A percentile compares a stretch with the other conserved stretches of the same genome.
Conservation (phyloP, 2,329 filamentous ascomycete genomes). For the Arachnopeziza araneosa region DNA sequence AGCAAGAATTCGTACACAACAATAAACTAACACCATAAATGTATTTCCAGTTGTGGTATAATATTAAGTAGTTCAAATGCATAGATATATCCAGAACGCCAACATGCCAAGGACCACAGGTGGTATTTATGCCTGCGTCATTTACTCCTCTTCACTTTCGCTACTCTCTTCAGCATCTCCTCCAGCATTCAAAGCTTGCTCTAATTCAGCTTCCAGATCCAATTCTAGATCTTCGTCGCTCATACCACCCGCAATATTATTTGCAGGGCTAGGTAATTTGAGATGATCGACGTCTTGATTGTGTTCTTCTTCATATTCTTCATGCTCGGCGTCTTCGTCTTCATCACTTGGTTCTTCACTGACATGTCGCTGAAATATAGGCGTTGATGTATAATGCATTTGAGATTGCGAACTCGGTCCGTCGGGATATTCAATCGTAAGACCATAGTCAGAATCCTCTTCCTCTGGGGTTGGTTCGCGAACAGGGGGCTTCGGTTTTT, state of each 20-base stretch:
- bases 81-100: not conserved
- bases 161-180: conserved; percentile 23
- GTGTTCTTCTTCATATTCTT: conserved; percentile 37
- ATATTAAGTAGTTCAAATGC: too few relatives aligned
- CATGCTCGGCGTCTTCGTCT: conserved; percentile 43
- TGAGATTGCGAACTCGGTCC: conserved; percentile 34
- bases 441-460: conserved; percentile 48
- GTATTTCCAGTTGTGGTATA: too few relatives aligned
- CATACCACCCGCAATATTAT: conserved; percentile 25
- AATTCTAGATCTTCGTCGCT: conserved; percentile 29
- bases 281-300: conserved; percentile 37
- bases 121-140: not conserved
- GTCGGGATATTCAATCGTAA: conserved; percentile 56
- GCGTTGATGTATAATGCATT: conserved; percentile 22
- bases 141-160: conserved; percentile 32
- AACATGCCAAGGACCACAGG: not conserved
- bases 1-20: too few relatives aligned
- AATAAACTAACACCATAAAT: too few relatives aligned
- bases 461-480: conserved; percentile 27
- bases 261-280: conserved; percentile 49
- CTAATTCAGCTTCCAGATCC: conserved; percentile 30
- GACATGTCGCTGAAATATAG: conserved; percentile 22
- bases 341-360: conserved; percentile 30
- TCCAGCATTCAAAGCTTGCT: conserved; percentile 24
- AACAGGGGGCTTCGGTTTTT: conserved; percentile 29